Conservation (phyloP, 2,329 filamentous ascomycete species). For the Sporothrix variecibatus region DNA sequence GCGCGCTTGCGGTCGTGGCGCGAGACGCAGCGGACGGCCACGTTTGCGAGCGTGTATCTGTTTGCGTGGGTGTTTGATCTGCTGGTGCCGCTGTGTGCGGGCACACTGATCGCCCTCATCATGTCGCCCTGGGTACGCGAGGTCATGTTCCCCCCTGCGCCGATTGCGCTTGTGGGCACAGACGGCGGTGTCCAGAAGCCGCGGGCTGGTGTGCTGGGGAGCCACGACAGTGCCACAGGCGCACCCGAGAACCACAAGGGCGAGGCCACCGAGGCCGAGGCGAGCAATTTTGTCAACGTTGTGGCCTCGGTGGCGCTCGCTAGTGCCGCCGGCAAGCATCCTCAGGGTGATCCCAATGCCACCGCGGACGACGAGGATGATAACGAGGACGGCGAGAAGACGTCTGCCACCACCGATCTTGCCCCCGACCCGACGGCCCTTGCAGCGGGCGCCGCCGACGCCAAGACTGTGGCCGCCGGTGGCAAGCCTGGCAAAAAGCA, state of each 20-base stretch:
- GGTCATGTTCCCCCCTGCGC: constrained; percentile 74
- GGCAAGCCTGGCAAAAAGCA: constrained; percentile 52
- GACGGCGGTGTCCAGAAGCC: constrained; percentile 9
- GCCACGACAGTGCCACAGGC: constrained; percentile 67
- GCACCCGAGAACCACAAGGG: constrained; percentile 82
- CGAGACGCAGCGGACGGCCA: constrained; percentile 66
- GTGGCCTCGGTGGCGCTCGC: constrained; percentile 72
- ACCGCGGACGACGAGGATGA: constrained; percentile 37
- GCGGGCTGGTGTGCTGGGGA: not conserved
- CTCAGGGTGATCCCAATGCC: constrained; percentile 60
- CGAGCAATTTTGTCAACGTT: constrained; percentile 75
- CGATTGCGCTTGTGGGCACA: constrained; percentile 39
- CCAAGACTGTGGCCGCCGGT: constrained; percentile 49
- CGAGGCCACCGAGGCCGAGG: constrained; percentile 81
- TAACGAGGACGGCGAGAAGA: not conserved
- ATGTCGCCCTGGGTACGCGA: constrained; percentile 63
- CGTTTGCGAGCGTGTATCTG: not conserved
- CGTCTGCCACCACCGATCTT: not conserved
- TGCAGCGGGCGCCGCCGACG: constrained; percentile 34
- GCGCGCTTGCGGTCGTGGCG: constrained; percentile 77
- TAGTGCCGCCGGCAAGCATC: constrained; percentile 75
- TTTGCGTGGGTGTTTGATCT: constrained; percentile 1
- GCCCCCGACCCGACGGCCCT: not conserved
- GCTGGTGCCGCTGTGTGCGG: constrained; percentile 2
- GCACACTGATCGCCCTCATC: constrained; percentile 65